Percentiles rank a stretch among this genome's conserved stretches.
These are phyloP conservation scores for Caryopteris hybrid DNA, from an alignment of 305 asterid species.

Conservation along the genomic window DNA sequence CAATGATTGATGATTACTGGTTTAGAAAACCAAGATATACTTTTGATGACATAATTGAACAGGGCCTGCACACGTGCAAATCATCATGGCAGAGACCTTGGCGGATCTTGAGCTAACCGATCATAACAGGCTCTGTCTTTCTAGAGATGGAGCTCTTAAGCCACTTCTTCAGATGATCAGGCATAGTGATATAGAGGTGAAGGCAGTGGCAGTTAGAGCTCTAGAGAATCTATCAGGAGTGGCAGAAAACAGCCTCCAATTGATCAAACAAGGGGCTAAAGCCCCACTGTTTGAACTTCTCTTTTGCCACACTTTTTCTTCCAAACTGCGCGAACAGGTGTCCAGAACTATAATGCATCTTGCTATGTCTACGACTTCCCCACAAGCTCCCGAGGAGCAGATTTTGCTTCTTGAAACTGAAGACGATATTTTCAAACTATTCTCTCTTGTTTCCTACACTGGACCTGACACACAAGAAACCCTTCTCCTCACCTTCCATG, in stretches of 20 bases:
- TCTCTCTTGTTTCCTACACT: conserved; percentile 37
- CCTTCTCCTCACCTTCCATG: conserved; percentile 34
- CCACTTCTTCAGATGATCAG: conserved; percentile 43
- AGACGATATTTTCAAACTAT: conserved; percentile 39
- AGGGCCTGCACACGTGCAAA: conserved; percentile 26
- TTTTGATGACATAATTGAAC: conserved; percentile 1
- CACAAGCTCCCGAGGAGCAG: conserved; percentile 23
- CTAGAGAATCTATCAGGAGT: conserved; percentile 34
- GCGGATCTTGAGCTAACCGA: conserved; percentile 42
- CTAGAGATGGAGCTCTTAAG: conserved; percentile 30
- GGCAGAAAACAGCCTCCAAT: conserved; percentile 33
- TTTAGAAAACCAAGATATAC: not conserved
- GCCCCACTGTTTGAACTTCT: conserved; percentile 38
- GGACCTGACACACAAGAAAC: conserved; percentile 30
- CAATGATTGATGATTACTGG: not conserved
- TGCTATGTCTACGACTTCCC: conserved; percentile 26
- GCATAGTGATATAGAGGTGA: conserved; percentile 21
- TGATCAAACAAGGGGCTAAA: conserved; percentile 43
- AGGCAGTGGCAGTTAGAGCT: conserved; percentile 33
- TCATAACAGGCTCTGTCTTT: conserved; percentile 34
- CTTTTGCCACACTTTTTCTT: conserved; percentile 32
- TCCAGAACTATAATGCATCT: conserved; percentile 41
- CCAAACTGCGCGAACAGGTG: conserved; percentile 29
- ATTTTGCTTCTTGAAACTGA: conserved; percentile 30
- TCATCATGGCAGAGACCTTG: conserved; percentile 36